These are phyloP conservation scores for Magnolia changhungtana DNA, from an alignment of 164 flowering plant genomes.

Conservation along the genomic window DNA sequence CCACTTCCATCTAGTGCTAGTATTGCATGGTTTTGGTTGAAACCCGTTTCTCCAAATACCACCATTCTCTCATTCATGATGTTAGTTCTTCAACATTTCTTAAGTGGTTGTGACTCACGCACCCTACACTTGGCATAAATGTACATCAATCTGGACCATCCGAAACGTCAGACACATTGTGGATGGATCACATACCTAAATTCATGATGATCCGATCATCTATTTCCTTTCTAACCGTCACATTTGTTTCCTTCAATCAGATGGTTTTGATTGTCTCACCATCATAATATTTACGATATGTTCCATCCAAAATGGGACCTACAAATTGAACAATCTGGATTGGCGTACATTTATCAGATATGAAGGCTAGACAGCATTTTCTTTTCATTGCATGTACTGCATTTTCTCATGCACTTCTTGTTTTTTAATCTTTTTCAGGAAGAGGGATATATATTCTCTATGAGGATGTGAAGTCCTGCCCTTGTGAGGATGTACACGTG, in stretches of 20 bases:
- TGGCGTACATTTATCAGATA: too few species aligned
- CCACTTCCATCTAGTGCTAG: slow-evolving; percentile 25
- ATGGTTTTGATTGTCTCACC: too few species aligned
- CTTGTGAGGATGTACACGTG: slow-evolving; percentile 89
- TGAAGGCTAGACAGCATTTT: background rate
- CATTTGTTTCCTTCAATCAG: too few species aligned
- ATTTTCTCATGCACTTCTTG: background rate
- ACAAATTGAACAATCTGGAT: too few species aligned
- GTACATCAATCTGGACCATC: too few species aligned
- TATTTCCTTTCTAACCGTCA: too few species aligned
- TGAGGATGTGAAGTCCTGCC: slow-evolving; percentile 95
- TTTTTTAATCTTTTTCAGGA: slow-evolving; percentile 41
- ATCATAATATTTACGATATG: too few species aligned
- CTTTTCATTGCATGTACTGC: background rate
- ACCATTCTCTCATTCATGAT: slow-evolving; percentile 1
- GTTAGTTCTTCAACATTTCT: background rate
- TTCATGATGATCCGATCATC: background rate
- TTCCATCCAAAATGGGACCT: too few species aligned
- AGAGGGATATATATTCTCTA: slow-evolving; percentile 93
- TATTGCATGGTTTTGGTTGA: slow-evolving; percentile 4
- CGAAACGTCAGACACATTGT: too few species aligned
- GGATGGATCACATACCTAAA: too few species aligned
- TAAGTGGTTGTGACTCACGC: background rate
- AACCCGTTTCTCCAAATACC: slow-evolving; percentile 4
- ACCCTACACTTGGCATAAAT: too few species aligned